Evolutionary conservation across 2,329 filamentous ascomycete species (phyloP), one percentile per base, ranked within the genome.

Genomic region (Fusarium pilosicola): DNA sequence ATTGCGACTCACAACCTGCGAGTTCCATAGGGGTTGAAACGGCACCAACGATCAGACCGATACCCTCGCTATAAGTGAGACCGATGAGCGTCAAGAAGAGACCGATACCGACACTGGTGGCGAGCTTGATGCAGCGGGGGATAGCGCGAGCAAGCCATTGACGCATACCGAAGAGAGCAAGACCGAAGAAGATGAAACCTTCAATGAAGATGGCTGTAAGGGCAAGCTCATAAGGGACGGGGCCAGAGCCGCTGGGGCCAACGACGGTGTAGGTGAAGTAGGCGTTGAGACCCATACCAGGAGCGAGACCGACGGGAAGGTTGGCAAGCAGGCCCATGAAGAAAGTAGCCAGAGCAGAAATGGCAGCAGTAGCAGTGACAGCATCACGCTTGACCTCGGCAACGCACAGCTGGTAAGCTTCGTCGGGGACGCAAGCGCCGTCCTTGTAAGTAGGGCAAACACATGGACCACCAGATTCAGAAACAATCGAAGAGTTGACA

Each of bases 161-260:
- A 20, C 94, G 92, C 84, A 97, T 88, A 42, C 94, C 94, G 59
- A 95, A 86, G 41, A 97, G 80, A 4, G 94, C 94, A 45, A 97
- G 87, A 4, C 85, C 93, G 57, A 97, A 89, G 83, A 97, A 97
- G 70, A 97, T 91, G 81, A 93, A 93, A 42, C 94, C 94, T 82
- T 97, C 94, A 20, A 96, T 92, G 80, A 97, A 97, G 74, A 96
- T 94, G 61, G 94, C 94, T 8, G 94, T 96, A 42, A 97, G 84
- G 39, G 94, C 94, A 46, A 95, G 87, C 60, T 88, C 82, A 79
- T 94, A 97, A 3, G 93, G 90, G 14, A 97, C 91, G 41, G 88
- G 86, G 5, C 94, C 94, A 28, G 86, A 88, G 48, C 94, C 94
- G 80, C 95, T 91, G 78, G 86, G 90, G 7, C 94, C 94, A 64